Percentiles rank a stretch among this genome's conserved stretches.
These are phyloP conservation scores for Coelastrella sp. DNA, from an alignment of 139 green algal genomes.

Conservation along the genomic window DNA sequence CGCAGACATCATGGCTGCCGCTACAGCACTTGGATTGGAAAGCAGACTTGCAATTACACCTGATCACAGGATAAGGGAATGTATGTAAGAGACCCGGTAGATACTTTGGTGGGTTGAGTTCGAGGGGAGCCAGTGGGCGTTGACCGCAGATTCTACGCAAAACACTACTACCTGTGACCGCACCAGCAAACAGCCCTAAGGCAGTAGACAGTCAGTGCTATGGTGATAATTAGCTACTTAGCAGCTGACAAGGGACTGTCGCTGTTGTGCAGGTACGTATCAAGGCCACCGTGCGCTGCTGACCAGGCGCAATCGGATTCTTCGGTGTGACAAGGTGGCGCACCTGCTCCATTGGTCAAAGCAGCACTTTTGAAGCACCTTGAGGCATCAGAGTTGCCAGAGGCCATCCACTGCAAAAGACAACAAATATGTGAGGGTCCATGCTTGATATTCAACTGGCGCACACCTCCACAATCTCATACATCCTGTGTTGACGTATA, in stretches of 20 bases:
- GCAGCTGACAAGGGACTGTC: background rate
- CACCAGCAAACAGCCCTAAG: too few relatives aligned
- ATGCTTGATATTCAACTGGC: background rate
- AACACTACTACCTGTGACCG: too few relatives aligned
- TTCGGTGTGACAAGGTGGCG: background rate
- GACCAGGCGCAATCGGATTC: background rate
- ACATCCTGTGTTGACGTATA: background rate
- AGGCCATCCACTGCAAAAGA: conserved; percentile 9
- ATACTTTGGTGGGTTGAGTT: background rate
- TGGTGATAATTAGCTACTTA: background rate
- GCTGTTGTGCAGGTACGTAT: background rate
- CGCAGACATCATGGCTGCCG: background rate
- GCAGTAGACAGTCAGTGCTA: background rate
- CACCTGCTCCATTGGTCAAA: background rate
- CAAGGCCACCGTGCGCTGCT: background rate
- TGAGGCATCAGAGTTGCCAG: background rate
- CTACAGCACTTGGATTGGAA: background rate
- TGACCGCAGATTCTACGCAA: too few relatives aligned
- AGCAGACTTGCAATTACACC: background rate
- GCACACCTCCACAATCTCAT: background rate
- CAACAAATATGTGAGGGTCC: background rate
- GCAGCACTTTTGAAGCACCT: too few relatives aligned
- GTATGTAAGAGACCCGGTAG: background rate
- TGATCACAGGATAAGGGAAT: background rate
- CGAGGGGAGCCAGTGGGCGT: background rate